These are phyloP conservation scores for Pyrus bretschneideri DNA, from an alignment of 306 rosid species.

Conservation along the genomic window DNA sequence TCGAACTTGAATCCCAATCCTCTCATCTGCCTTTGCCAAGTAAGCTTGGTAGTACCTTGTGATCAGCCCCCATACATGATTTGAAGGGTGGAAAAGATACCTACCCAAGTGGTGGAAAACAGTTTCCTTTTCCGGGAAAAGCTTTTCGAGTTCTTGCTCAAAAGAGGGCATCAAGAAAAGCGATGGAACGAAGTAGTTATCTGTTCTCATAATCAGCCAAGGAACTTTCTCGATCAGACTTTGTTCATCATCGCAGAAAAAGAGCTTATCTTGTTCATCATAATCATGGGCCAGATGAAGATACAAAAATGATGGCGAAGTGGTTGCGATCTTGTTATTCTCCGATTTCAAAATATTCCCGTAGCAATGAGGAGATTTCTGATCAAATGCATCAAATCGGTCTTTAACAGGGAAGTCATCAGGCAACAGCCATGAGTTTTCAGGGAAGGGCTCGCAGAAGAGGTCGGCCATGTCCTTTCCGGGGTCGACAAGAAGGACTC, in stretches of 20 bases:
- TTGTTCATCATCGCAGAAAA: slow-evolving; percentile 72
- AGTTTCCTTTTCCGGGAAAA: slow-evolving; percentile 58
- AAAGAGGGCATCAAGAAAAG: slow-evolving; percentile 62
- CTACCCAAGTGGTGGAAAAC: slow-evolving; percentile 68
- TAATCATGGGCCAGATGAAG: slow-evolving; percentile 67
- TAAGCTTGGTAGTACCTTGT: slow-evolving; percentile 56
- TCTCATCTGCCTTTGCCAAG: slow-evolving; percentile 49
- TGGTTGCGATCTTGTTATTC: slow-evolving; percentile 10
- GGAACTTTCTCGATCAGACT: slow-evolving; percentile 36
- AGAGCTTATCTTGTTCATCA: slow-evolving; percentile 63
- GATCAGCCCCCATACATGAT: slow-evolving; percentile 66
- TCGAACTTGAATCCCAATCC: slow-evolving; percentile 65
- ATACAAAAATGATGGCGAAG: slow-evolving; percentile 35
- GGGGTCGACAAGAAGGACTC: slow-evolving; percentile 73
- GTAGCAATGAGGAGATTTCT: slow-evolving; percentile 41
- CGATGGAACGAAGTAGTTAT: slow-evolving; percentile 64
- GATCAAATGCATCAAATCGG: slow-evolving; percentile 28
- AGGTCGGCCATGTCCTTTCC: slow-evolving; percentile 63
- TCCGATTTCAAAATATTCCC: slow-evolving; percentile 54
- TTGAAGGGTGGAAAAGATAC: slow-evolving; percentile 62
- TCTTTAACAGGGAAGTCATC: slow-evolving; percentile 41
- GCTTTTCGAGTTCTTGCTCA: slow-evolving; percentile 43
- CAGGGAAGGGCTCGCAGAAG: slow-evolving; percentile 70
- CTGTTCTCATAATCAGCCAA: slow-evolving; percentile 61
- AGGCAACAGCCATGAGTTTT: slow-evolving; percentile 60